Conservation (phyloP, 139 green algal genomes). For the Klebsormidium nitens region DNA sequence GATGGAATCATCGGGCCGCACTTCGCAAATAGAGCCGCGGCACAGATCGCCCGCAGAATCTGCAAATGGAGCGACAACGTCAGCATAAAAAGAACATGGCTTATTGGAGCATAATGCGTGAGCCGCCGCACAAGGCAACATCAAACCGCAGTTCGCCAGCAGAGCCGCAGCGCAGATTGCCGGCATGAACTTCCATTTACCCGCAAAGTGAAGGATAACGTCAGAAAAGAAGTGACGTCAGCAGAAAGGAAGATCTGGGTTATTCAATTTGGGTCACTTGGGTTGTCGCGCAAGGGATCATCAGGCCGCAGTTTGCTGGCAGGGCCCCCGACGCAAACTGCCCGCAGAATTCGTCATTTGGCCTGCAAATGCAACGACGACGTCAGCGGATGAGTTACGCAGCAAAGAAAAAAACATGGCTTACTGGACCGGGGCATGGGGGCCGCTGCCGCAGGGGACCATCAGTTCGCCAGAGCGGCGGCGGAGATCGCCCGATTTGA, state of each 20-base stretch:
- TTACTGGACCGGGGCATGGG: conserved; percentile 57
- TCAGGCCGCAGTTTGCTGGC: conserved; percentile 74
- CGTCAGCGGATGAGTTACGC: conserved; percentile 24
- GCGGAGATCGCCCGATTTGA: conserved; percentile 65
- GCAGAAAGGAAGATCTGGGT: not conserved
- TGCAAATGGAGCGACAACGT: too few relatives aligned
- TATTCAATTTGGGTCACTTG: conserved; percentile 52
- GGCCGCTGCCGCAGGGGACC: conserved; percentile 51
- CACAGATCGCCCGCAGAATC: conserved; percentile 67
- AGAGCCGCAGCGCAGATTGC: conserved; percentile 60
- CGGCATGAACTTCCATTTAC: conserved; percentile 86
- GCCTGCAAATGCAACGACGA: too few relatives aligned
- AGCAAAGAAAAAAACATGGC: conserved; percentile 64
- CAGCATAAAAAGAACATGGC: conserved; percentile 58
- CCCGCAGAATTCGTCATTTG: conserved; percentile 81
- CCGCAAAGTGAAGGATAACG: too few relatives aligned
- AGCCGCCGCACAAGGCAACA: conserved; percentile 46
- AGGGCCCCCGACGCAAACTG: conserved; percentile 60
- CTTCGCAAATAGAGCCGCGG: conserved; percentile 67
- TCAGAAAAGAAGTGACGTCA: not conserved
- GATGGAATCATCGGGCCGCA: conserved; percentile 73
- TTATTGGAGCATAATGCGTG: conserved; percentile 56
- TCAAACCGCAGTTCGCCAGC: conserved; percentile 68
- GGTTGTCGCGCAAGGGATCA: conserved; percentile 46
- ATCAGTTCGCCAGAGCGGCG: conserved; percentile 70